Evolutionary conservation across 1,284 basidiomycete species (phyloP), one percentile per base, ranked within the genome.

Genomic region (Moniliophthora roreri): DNA sequence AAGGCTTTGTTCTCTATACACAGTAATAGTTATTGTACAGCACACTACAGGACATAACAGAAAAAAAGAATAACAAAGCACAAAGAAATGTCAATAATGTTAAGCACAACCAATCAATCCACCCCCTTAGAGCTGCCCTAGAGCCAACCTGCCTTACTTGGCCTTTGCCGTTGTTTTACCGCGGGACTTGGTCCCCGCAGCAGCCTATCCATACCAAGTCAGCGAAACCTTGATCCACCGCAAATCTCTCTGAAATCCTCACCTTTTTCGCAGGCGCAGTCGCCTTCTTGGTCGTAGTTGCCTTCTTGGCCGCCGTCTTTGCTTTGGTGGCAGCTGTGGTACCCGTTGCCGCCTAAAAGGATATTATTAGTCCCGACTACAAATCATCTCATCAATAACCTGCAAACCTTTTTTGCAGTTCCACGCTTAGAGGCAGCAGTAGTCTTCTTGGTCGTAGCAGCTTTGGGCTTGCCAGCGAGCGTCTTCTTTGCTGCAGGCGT

Each of bases 401-500:
- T 15, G 45, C 58, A 62, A 51, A 66, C 67, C 62, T 68, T 69
- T 59, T 67, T 69, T 9, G 66, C 63, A 10, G 67, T 36, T 39
- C 63, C 65, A 18, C 59, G 48, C 47, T 61, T 62, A 59, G 62
- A 68, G 45, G 69, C 63, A 21, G 61, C 42, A 55, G 69, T 64
- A 36, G 71, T 70, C 56, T 76, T 74, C 58, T 74, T 73, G 53
- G 67, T 66, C 15, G 62, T 18, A 1, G 61, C 47, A 15, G 63
- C 61, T 58, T 70, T 72, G 34, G 64, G 53, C 60, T 74, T 74
- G 11, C 69, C 68, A 20, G 73, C 65, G 1, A 74, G 67, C 13
- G 65, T 61, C 61, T 75, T 77, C 67, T 75, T 76, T 34, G 66
- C 56, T 2, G 72, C 67, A 21, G 62, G 60, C n/a, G 67, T 58